These are phyloP conservation scores for Tuber borchii DNA, from an alignment of 495 filamentous ascomycete genomes.

Conservation along the genomic window DNA sequence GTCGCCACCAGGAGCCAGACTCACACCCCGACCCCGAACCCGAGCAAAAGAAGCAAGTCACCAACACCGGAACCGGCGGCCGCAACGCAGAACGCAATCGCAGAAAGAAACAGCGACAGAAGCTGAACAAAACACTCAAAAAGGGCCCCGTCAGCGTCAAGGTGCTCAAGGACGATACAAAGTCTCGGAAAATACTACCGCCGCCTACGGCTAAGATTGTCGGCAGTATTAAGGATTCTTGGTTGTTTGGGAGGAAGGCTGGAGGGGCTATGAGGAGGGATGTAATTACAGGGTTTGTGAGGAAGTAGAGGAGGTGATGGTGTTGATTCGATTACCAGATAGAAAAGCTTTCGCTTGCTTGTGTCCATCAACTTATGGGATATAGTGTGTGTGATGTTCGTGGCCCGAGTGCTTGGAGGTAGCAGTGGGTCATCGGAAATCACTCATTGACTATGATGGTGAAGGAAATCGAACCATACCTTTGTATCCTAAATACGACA, in stretches of 20 bases:
- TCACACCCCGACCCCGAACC: not conserved
- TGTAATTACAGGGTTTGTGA: constrained; percentile 27
- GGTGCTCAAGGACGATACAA: constrained; percentile 32
- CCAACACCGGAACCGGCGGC: not conserved
- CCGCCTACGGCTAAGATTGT: constrained; percentile 33
- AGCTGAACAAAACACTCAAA: constrained; percentile 28
- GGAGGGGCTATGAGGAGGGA: constrained; percentile 28
- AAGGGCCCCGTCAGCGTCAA: constrained; percentile 39
- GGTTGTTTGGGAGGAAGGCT: constrained; percentile 19
- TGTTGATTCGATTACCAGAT: not conserved
- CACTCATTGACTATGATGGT: not conserved
- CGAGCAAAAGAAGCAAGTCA: not conserved
- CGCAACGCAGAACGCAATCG: constrained; percentile 10
- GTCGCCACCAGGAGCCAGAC: not conserved
- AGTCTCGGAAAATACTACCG: constrained; percentile 28
- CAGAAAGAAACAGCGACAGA: constrained; percentile 24
- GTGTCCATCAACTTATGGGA: not conserved
- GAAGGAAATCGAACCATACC: not conserved
- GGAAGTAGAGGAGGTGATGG: constrained; percentile 8
- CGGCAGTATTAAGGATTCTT: constrained; percentile 33
- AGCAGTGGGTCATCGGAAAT: not conserved
- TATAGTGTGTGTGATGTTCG: not conserved
- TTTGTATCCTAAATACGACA: not conserved
- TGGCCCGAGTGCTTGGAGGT: not conserved
- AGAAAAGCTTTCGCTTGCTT: not conserved